Conservation (phyloP, 257 asterid species). For the Solanum chiquidenum region DNA sequence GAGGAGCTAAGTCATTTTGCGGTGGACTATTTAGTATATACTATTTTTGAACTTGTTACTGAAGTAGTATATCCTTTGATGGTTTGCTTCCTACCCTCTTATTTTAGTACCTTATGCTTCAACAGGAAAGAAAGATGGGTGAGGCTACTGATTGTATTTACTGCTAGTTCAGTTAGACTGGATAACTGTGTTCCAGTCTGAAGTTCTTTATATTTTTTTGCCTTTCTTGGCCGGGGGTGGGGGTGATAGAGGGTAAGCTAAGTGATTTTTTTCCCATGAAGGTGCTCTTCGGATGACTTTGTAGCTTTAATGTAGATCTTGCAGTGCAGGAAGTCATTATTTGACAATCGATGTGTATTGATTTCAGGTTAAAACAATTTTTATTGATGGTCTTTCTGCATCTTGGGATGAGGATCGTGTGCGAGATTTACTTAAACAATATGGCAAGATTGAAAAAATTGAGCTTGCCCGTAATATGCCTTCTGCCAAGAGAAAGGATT, state of each 20-base stretch:
- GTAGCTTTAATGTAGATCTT: background rate
- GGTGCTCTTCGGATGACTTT: background rate
- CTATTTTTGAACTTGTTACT: background rate
- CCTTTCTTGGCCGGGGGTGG: background rate
- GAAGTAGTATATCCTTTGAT: background rate
- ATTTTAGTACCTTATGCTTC: background rate
- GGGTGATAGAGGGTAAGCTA: background rate
- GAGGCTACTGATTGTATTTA: background rate
- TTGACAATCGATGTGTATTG: background rate
- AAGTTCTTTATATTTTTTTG: background rate
- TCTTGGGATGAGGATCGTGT: slow-evolving; percentile 88
- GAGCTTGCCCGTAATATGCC: slow-evolving; percentile 99
- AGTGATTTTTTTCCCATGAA: background rate
- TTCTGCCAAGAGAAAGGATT: slow-evolving; percentile 94
- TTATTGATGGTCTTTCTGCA: slow-evolving; percentile 87
- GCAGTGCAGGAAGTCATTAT: background rate
- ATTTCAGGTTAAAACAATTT: slow-evolving; percentile 87
- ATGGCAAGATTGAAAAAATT: slow-evolving; percentile 73
- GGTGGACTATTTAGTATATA: background rate
- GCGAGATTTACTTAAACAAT: slow-evolving; percentile 48
- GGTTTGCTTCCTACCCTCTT: background rate
- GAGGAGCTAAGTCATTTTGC: background rate
- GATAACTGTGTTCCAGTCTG: background rate
- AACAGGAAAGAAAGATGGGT: background rate
- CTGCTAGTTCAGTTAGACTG: background rate